Conservation (phyloP, 768 basidiomycete species). For the Phaffia tasmanica region DNA sequence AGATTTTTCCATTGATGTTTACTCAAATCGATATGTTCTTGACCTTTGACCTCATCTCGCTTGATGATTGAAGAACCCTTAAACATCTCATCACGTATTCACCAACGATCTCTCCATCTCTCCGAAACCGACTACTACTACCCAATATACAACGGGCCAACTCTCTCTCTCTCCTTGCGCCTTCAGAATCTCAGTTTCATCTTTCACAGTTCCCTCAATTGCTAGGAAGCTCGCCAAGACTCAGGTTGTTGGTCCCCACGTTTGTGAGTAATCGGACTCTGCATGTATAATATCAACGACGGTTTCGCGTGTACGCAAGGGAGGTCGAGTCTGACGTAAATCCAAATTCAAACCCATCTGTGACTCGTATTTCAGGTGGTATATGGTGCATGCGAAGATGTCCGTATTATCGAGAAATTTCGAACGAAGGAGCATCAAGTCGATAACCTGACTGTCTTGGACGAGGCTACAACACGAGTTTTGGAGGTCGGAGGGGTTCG, state of each 20-base stretch:
- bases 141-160: constrained; percentile 22
- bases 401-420: constrained; percentile 83
- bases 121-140: constrained; percentile 64
- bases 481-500: constrained; percentile 87
- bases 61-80: constrained; percentile 48
- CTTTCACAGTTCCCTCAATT: constrained; percentile 91
- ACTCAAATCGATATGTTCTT: background rate
- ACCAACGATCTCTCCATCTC: constrained; percentile 72
- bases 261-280: constrained; percentile 40
- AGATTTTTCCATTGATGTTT: background rate
- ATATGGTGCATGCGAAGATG: constrained; percentile 96
- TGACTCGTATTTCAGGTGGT: constrained; percentile 58
- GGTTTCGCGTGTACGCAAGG: too few species aligned
- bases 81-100: constrained; percentile 95
- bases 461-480: constrained; percentile 88
- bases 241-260: constrained; percentile 84
- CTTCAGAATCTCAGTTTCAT: constrained; percentile 45
- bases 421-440: constrained; percentile 64
- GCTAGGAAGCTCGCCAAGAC: constrained; percentile 53
- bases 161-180: constrained; percentile 57
- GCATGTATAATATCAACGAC: too few species aligned
- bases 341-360: too few species aligned
- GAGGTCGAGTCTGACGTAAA: too few species aligned
- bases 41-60: background rate
- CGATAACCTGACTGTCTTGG: constrained; percentile 80